Evolutionary conservation across 805 yeast genomes (phyloP).

Genomic region (Torulaspora quercuum): DNA sequence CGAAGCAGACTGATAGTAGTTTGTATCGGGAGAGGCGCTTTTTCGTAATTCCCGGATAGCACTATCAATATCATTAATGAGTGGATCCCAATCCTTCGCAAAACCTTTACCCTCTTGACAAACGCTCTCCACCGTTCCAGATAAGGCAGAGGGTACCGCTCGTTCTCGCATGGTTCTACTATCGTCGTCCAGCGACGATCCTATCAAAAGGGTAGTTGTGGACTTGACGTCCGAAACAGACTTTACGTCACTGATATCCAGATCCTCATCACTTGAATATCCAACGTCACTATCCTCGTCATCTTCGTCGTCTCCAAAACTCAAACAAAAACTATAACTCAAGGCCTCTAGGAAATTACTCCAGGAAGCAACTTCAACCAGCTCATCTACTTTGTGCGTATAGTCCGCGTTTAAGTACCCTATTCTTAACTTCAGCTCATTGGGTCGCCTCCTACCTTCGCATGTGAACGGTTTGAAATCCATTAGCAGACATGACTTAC

Average conservation of each 20-base stretch:
- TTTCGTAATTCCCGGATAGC: conserved; percentile 19
- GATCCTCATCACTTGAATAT: conserved; percentile 7
- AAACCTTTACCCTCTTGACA: too few species aligned
- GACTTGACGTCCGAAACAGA: conserved; percentile 13
- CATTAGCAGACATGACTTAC: conserved; percentile 26
- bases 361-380: conserved; percentile 34
- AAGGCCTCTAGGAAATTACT: conserved; percentile 29
- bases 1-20: conserved; percentile 6
- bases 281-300: conserved; percentile 18
- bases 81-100: conserved; percentile 13
- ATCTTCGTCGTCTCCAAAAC: conserved; percentile 34
- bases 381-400: conserved; percentile 29
- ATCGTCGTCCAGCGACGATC: conserved; percentile 9
- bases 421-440: conserved; percentile 33
- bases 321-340: conserved; percentile 30
- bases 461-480: conserved; percentile 23
- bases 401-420: conserved; percentile 36
- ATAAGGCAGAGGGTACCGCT: too few species aligned
- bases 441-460: conserved; percentile 22
- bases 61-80: conserved; percentile 19
- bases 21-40: conserved; percentile 8
- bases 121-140: too few species aligned
- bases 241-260: background rate
- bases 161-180: background rate
- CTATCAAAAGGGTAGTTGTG: conserved; percentile 17